phyloP scores from a whole-genome alignment of 164 flowering plant species.

The Santalum album region DNA sequence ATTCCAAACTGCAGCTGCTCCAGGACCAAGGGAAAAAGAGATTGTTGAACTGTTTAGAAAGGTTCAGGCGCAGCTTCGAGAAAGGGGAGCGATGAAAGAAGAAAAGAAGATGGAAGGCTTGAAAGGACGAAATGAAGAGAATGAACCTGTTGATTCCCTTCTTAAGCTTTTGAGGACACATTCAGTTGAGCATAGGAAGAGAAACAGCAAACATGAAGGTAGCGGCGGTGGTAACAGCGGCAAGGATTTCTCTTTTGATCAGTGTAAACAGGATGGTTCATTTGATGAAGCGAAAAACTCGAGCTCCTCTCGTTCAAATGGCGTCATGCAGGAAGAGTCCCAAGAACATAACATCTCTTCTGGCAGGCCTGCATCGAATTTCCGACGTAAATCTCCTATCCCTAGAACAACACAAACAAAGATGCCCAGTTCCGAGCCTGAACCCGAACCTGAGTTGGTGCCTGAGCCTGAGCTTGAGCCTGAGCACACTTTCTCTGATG shows the following conservation, averaged over 20 bases:
- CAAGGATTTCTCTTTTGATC: conserved; percentile 29
- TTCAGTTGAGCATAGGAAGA: conserved; percentile 59
- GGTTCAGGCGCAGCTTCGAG: conserved; percentile 80
- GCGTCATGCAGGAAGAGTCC: conserved; percentile 20
- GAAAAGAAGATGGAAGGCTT: conserved; percentile 51
- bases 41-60: conserved; percentile 80
- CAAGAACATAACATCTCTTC: conserved; percentile 25
- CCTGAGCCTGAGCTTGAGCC: background rate
- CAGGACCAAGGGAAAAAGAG: conserved; percentile 82
- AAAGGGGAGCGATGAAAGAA: conserved; percentile 70
- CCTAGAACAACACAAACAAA: conserved; percentile 46
- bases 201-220: conserved; percentile 12
- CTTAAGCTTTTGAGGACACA: conserved; percentile 72
- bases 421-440: background rate
- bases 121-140: conserved; percentile 48
- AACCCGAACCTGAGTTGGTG: background rate
- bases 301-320: conserved; percentile 27
- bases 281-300: conserved; percentile 29
- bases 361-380: conserved; percentile 56
- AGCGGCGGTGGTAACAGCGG: conserved; percentile 2
- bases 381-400: conserved; percentile 68
- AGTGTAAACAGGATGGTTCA: conserved; percentile 22
- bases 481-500: conserved; percentile 8
- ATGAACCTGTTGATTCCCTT: conserved; percentile 83
- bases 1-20: conserved; percentile 51